Percentiles rank a stretch among this genome's conserved stretches.
phyloP scores from a whole-genome alignment of 352 stramenopile genomes.

The Aphanomyces astaci region DNA sequence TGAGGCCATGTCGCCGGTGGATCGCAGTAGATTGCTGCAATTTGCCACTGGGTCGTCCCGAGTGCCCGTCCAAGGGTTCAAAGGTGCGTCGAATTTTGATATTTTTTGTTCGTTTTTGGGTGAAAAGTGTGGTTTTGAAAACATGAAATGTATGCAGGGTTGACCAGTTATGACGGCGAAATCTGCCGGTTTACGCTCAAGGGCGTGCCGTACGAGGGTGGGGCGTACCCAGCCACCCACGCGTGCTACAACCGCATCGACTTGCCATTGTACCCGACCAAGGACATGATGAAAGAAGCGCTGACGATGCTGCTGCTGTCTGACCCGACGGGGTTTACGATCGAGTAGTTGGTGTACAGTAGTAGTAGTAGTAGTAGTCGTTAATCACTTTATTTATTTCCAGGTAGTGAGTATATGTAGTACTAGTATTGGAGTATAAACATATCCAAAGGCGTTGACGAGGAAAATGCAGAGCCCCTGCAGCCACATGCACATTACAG shows the following conservation, averaged over 20 bases:
- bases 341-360: slow-evolving; percentile 62
- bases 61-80: slow-evolving; percentile 82
- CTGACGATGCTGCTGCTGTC: slow-evolving; percentile 95
- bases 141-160: slow-evolving; percentile 4
- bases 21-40: slow-evolving; percentile 73
- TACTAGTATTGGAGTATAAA: no score
- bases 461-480: no score
- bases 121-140: background rate
- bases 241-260: slow-evolving; percentile 84
- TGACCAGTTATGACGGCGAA: slow-evolving; percentile 78
- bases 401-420: no score
- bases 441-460: no score
- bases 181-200: slow-evolving; percentile 70
- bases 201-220: slow-evolving; percentile 46
- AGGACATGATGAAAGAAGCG: slow-evolving; percentile 89
- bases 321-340: slow-evolving; percentile 92
- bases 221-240: slow-evolving; percentile 65
- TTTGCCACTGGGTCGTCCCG: slow-evolving; percentile 80
- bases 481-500: no score
- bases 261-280: slow-evolving; percentile 66
- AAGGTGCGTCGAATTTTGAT: no score
- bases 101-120: no score
- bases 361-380: no score
- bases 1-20: slow-evolving; percentile 44
- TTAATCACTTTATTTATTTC: background rate